A percentile compares a stretch with the other conserved stretches of the same genome.
These are phyloP conservation scores for Aspergillus sp. DNA, from an alignment of 2,329 filamentous ascomycete genomes.

Conservation along the genomic window DNA sequence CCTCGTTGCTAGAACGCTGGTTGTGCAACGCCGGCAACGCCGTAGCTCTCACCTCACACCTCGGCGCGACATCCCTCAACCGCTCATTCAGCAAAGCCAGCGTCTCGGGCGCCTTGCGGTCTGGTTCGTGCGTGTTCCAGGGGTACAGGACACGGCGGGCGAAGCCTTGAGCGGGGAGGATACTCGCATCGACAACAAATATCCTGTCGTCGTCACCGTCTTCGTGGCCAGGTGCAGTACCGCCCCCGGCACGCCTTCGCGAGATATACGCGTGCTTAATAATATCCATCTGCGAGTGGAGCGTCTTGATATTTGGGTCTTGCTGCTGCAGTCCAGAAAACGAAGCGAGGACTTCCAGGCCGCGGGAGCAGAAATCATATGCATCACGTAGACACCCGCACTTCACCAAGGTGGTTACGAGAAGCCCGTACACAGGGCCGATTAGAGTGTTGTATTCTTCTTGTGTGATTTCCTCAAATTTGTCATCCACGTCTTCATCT, in stretches of 20 bases:
- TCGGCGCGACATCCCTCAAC: constrained; percentile 63
- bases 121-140: constrained; percentile 55
- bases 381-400: constrained; percentile 37
- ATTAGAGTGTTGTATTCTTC: constrained; percentile 30
- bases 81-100: constrained; percentile 64
- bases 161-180: constrained; percentile 30
- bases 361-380: constrained; percentile 32
- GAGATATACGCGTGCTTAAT: constrained; percentile 20
- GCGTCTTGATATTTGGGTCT: constrained; percentile 4
- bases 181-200: constrained; percentile 20
- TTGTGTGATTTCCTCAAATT: constrained; percentile 20
- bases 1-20: not conserved
- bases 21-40: constrained; percentile 63
- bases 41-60: constrained; percentile 69
- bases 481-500: constrained; percentile 37
- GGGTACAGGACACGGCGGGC: constrained; percentile 51
- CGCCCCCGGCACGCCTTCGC: not conserved
- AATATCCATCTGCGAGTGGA: constrained; percentile 21
- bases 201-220: not conserved
- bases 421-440: constrained; percentile 28
- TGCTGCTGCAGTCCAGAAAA: not conserved
- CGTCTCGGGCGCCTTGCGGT: constrained; percentile 46
- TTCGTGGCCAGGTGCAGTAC: too few relatives aligned
- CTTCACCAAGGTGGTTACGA: constrained; percentile 28
- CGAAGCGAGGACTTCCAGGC: constrained; percentile 16